These are phyloP conservation scores for Simplicillium sp. DNA, from an alignment of 2,329 filamentous ascomycete species.

Conservation along the genomic window DNA sequence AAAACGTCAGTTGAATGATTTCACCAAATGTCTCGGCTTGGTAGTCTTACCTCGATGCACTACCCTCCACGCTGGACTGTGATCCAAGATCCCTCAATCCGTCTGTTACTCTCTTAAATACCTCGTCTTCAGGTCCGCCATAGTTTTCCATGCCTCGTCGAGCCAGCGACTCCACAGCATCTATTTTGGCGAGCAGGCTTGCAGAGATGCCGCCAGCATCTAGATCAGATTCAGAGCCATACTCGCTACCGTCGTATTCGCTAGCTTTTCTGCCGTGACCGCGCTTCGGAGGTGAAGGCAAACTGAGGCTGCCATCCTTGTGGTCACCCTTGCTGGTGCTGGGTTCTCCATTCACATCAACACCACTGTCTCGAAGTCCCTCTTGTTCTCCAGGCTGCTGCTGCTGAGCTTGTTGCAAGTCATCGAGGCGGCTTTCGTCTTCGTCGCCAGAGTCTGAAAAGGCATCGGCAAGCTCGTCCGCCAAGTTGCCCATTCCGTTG, in stretches of 20 bases:
- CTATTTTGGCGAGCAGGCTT: conserved; percentile 59
- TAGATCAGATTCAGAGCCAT: conserved; percentile 62
- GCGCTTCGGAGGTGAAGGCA: conserved; percentile 32
- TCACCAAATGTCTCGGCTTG: background rate
- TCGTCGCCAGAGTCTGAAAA: conserved; percentile 58
- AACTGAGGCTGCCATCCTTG: conserved; percentile 30
- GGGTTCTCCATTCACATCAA: conserved; percentile 3
- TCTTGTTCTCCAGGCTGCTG: background rate
- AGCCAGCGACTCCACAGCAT: conserved; percentile 62
- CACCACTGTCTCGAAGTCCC: conserved; percentile 3
- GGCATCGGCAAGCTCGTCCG: conserved; percentile 70
- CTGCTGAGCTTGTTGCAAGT: conserved; percentile 19
- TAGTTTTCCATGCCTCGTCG: conserved; percentile 57
- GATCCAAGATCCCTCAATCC: conserved; percentile 63
- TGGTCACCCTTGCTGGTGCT: conserved; percentile 13
- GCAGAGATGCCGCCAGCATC: conserved; percentile 59
- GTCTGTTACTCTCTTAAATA: conserved; percentile 60
- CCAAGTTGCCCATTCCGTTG: conserved; percentile 65
- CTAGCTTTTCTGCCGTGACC: conserved; percentile 43
- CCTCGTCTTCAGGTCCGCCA: conserved; percentile 53
- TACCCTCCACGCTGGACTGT: conserved; percentile 63
- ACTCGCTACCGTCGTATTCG: conserved; percentile 65
- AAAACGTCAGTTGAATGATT: conserved; percentile 3
- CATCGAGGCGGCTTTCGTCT: conserved; percentile 36
- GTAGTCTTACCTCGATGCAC: conserved; percentile 55